Evolutionary conservation across 1,284 basidiomycete species (phyloP).

Genomic region (Puccinia hordei): DNA sequence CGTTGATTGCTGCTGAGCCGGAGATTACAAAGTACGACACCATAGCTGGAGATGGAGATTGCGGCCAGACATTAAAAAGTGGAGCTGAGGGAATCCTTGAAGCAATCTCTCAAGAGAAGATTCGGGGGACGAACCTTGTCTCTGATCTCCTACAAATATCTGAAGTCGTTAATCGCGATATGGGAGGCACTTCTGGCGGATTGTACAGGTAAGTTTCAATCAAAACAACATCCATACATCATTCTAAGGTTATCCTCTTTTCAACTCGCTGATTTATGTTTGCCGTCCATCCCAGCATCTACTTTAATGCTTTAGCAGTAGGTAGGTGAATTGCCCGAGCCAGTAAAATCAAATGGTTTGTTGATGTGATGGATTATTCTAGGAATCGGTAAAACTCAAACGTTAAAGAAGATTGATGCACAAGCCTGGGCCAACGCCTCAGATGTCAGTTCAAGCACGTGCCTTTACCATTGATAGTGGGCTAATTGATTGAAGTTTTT

Average conservation of each 20-base stretch:
- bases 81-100: slow-evolving; percentile 64
- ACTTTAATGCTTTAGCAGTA: slow-evolving; percentile 80
- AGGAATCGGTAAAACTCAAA: slow-evolving; percentile 28
- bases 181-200: slow-evolving; percentile 91
- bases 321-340: slow-evolving; percentile 59
- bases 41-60: slow-evolving; percentile 71
- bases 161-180: slow-evolving; percentile 69
- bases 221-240: neutral
- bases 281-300: slow-evolving; percentile 67
- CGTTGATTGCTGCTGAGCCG: slow-evolving; percentile 74
- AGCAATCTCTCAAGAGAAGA: slow-evolving; percentile 59
- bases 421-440: slow-evolving; percentile 70
- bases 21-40: slow-evolving; percentile 87
- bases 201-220: slow-evolving; percentile 74
- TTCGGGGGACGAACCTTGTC: slow-evolving; percentile 69
- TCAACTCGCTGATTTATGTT: neutral
- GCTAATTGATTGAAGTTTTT: neutral
- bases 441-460: slow-evolving; percentile 53
- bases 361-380: neutral
- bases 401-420: slow-evolving; percentile 60
- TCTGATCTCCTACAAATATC: slow-evolving; percentile 71
- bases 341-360: neutral
- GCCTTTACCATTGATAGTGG: neutral
- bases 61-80: slow-evolving; percentile 80
- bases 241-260: neutral